Evolutionary conservation across 116 monocot genomes (phyloP).

Genomic region (Posidonia oceanica): DNA sequence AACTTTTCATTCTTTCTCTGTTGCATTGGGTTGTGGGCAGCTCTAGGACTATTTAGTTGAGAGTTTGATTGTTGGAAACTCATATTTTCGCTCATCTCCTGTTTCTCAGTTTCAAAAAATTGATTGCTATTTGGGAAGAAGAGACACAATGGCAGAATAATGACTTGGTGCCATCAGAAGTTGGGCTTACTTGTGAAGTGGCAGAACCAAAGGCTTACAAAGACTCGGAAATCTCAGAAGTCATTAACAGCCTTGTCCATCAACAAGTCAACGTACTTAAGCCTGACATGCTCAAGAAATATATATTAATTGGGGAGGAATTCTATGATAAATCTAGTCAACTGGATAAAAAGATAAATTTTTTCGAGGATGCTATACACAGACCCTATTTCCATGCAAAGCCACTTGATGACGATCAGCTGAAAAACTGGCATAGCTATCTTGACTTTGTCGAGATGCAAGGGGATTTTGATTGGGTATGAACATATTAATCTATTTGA

Average conservation of each 20-base stretch:
- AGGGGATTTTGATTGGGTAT: slow-evolving; percentile 98
- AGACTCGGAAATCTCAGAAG: slow-evolving; percentile 25
- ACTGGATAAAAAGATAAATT: slow-evolving; percentile 42
- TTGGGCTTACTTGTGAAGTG: slow-evolving; percentile 13
- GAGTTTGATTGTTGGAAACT: slow-evolving; percentile 6
- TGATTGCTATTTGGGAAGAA: slow-evolving; percentile 46
- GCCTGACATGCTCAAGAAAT: slow-evolving; percentile 34
- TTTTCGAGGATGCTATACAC: slow-evolving; percentile 49
- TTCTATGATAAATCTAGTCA: slow-evolving; percentile 47
- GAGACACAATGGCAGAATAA: slow-evolving; percentile 22
- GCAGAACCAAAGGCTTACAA: slow-evolving; percentile 14
- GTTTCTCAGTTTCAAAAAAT: slow-evolving; percentile 54
- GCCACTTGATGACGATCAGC: slow-evolving; percentile 60
- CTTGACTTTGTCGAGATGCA: slow-evolving; percentile 81
- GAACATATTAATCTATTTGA: slow-evolving; percentile 1
- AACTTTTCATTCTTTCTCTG: neutral
- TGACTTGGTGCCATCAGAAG: slow-evolving; percentile 12
- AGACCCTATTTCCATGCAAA: slow-evolving; percentile 69
- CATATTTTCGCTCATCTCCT: neutral
- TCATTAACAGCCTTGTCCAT: slow-evolving; percentile 27
- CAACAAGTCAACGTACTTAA: slow-evolving; percentile 13
- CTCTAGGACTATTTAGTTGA: neutral
- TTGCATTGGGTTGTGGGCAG: neutral
- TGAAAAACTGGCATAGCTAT: slow-evolving; percentile 87
- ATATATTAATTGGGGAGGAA: slow-evolving; percentile 38